Conservation (phyloP, 2,329 filamentous ascomycete genomes). For the Thelonectria rubi region DNA sequence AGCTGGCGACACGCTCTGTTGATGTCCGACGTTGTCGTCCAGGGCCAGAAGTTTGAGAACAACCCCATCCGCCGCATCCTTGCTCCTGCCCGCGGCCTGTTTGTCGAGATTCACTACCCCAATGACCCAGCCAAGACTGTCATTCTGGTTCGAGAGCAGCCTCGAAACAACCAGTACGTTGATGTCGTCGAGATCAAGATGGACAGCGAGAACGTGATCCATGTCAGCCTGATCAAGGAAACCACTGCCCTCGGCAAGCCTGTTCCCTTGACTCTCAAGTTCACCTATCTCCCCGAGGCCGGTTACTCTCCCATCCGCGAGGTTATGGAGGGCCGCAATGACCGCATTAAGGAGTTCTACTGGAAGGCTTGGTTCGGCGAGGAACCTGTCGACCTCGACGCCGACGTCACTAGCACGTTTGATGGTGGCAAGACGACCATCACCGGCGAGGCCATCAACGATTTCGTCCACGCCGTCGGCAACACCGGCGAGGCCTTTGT, state of each 20-base stretch:
- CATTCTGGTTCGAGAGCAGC: constrained; percentile 88
- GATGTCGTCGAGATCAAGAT: constrained; percentile 89
- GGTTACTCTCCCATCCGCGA: constrained; percentile 98
- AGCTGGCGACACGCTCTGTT: constrained; percentile 97
- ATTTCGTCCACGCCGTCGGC: constrained; percentile 98
- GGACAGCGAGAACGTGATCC: constrained; percentile 78
- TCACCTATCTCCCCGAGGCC: constrained; percentile 93
- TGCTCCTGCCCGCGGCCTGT: constrained; percentile 83
- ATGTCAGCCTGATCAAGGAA: constrained; percentile 91
- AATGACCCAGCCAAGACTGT: constrained; percentile 84
- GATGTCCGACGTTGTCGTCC: constrained; percentile 90
- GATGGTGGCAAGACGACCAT: constrained; percentile 89
- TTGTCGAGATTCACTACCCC: constrained; percentile 86
- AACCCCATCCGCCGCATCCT: constrained; percentile 96
- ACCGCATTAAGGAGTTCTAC: constrained; percentile 99
- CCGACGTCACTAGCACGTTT: constrained; percentile 85
- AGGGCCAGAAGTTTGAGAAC: constrained; percentile 96
- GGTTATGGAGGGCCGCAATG: constrained; percentile 95
- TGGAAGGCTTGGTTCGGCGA: constrained; percentile 97
- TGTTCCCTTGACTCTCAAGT: constrained; percentile 84
- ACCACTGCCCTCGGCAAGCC: constrained; percentile 85
- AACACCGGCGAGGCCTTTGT: constrained; percentile 98
- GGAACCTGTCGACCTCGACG: constrained; percentile 83
- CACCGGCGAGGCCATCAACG: constrained; percentile 91
- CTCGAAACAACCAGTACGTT: constrained; percentile 83